Base-by-base conservation (phyloP, 78 protist species). In the Dictyostelium firmibasis region DNA sequence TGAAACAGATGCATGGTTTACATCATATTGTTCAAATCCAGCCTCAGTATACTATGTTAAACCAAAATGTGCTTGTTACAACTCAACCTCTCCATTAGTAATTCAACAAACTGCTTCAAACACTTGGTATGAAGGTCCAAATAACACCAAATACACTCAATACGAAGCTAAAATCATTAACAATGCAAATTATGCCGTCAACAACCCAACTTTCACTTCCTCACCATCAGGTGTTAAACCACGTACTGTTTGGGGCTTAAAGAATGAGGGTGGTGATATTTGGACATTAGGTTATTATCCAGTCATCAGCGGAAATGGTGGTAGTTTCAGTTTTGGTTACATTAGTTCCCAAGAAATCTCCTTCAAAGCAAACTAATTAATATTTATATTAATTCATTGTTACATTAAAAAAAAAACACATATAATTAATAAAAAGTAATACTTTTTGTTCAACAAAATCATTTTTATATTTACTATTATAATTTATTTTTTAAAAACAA, bases 31-130 rank as follows among this genome's bases (percentile, higher is more conserved):
- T 67, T 6, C 14, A 8, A 41, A 27, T 4, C 84, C 92, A 75
- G 62, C 11, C 25, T 53, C 84, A 25, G 41, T 41, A n/a, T 75
- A 6, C 84, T 86, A 86, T 43, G 78, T 86, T 23, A 23, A 25
- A 35, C 92, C 92, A 72, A 62, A 60, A 60, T 86, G 92, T 38
- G 84, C 83, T 1, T 86, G 92, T 27, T 13, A 16, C 38, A 75
- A 82, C 29, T 25, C 72, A n/a, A 33, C 86, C 2, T 41, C 62
- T 5, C 75, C 75, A 67, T 67, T 67, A 18, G 75, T 67, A 6
- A 4, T 67, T 27, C 9, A 10, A 3, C 75, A 67, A 67, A 25
- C 11, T 25, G 14, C 25, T 6, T 6, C 72, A 10, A 20, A 11
- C 9, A 23, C 25, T n/a, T 62, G 75, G 75, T 67, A 11, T 67